Evolutionary conservation across 805 yeast genomes (phyloP).

Genomic region (Kodamaea sagamina): DNA sequence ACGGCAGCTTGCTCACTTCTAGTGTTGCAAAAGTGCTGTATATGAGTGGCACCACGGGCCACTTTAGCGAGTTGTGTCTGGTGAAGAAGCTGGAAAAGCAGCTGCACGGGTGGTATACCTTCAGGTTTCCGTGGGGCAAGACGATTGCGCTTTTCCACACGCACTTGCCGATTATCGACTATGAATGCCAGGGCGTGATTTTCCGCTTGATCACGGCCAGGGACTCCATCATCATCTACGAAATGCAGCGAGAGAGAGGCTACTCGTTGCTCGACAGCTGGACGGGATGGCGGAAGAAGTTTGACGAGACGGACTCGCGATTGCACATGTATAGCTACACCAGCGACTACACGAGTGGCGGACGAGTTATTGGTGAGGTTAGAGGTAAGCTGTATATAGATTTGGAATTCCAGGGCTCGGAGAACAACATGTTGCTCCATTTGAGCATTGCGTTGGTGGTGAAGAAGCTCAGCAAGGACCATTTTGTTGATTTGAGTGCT

Average conservation of each 20-base stretch:
- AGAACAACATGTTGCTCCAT: slow-evolving; percentile 3
- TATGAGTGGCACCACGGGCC: background rate
- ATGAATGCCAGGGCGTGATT: background rate
- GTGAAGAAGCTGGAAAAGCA: slow-evolving; percentile 2
- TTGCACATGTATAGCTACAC: slow-evolving; percentile 1
- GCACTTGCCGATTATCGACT: slow-evolving; percentile 4
- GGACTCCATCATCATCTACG: slow-evolving; percentile 1
- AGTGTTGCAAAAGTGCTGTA: background rate
- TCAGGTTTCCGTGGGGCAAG: slow-evolving; percentile 5
- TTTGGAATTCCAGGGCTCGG: background rate
- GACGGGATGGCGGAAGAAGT: slow-evolving; percentile 6
- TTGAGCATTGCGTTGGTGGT: background rate
- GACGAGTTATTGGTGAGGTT: background rate
- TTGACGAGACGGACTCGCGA: slow-evolving; percentile 4
- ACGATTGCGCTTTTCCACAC: slow-evolving; percentile 6
- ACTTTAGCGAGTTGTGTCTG: background rate
- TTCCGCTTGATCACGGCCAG: background rate
- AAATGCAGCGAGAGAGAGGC: slow-evolving; percentile 1
- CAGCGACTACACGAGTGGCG: slow-evolving; percentile 2
- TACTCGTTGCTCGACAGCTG: slow-evolving; percentile 8
- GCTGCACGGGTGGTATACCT: slow-evolving; percentile 8
- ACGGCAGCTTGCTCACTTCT: background rate
- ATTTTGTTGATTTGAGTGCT: background rate
- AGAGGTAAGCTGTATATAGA: slow-evolving; percentile 1
- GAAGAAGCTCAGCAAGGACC: background rate